Evolutionary conservation across 1,139 yeast species (phyloP), one percentile per base, ranked within the genome.

Genomic region (Blastobotrys ciferrii): DNA sequence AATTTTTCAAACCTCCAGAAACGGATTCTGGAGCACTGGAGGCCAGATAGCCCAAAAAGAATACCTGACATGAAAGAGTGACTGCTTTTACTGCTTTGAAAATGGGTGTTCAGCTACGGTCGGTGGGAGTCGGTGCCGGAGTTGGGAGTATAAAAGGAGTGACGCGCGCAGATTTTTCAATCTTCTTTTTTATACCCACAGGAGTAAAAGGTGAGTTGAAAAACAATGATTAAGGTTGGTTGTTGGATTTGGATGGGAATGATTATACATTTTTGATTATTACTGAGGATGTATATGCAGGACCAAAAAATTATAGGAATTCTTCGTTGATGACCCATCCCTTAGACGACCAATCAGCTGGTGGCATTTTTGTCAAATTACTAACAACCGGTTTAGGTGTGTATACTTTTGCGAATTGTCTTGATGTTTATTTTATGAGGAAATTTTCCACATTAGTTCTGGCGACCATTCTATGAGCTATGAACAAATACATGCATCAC

Each of bases 401-500:
- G 46, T 38, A 11, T 15, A 4, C 31, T n/a, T 2, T 14, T 11
- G n/a, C n/a, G n/a, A 30, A n/a, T n/a, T 15, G 17, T 19, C n/a
- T 31, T 47, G 47, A 45, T 44, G 48, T 13, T 36, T 46, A 36
- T n/a, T 25, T 38, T 45, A 35, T 48, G 46, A 43, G 46, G 49
- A 50, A 47, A 43, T 33, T 48, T 43, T 50, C 68, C 68, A 66
- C 63, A 61, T 59, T 63, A 61, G 69, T 67, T 80, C 76, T 81
- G 87, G 77, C 87, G 82, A 68, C 67, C 54, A 58, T 58, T 63
- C 61, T 64, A 68, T 72, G 74, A 69, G 73, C 84, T 77, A 71
- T 23, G 69, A 81, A 76, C 76, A 72, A 68, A 80, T 13, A 64
- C 92, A 84, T 84, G 94, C 94, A 84, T 84, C 92, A 84, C 94